Conservation (phyloP, 345 rosid genomes). For the Euclidium syriacum region DNA sequence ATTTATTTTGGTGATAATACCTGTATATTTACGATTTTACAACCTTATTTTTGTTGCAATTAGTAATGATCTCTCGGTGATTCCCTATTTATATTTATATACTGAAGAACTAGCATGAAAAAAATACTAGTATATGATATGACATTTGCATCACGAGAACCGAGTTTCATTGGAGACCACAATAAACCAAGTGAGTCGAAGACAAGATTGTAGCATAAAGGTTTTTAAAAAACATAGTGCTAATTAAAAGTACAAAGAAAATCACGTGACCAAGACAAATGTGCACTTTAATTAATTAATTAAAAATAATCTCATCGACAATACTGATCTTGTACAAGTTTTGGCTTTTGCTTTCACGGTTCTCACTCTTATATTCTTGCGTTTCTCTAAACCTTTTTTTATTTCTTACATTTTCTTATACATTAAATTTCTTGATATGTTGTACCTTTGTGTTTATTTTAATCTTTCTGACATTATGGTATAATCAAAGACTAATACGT, state of each 20-base stretch:
- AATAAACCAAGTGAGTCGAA: constrained; percentile 24
- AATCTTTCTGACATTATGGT: constrained; percentile 5
- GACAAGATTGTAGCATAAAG: constrained; percentile 24
- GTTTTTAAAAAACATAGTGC: neutral
- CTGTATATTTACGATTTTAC: too few relatives aligned
- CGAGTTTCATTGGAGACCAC: constrained; percentile 21
- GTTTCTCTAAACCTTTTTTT: constrained; percentile 16
- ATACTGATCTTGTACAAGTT: constrained; percentile 7
- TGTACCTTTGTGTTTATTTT: neutral
- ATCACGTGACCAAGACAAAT: constrained; percentile 30
- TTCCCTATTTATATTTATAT: neutral
- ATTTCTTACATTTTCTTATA: neutral
- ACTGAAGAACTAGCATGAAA: neutral
- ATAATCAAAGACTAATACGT: constrained; percentile 12
- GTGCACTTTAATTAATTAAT: constrained; percentile 19
- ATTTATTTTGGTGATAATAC: too few relatives aligned
- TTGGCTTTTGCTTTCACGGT: constrained; percentile 28
- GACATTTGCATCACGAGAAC: constrained; percentile 5
- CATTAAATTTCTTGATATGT: neutral
- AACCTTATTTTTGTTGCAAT: too few relatives aligned
- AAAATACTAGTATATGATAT: neutral
- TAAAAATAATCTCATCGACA: constrained; percentile 9
- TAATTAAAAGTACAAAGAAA: neutral
- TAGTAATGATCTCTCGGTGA: too few relatives aligned
- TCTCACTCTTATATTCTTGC: constrained; percentile 25